Evolutionary conservation across 345 rosid species (phyloP).

Genomic region (Acer negundo): DNA sequence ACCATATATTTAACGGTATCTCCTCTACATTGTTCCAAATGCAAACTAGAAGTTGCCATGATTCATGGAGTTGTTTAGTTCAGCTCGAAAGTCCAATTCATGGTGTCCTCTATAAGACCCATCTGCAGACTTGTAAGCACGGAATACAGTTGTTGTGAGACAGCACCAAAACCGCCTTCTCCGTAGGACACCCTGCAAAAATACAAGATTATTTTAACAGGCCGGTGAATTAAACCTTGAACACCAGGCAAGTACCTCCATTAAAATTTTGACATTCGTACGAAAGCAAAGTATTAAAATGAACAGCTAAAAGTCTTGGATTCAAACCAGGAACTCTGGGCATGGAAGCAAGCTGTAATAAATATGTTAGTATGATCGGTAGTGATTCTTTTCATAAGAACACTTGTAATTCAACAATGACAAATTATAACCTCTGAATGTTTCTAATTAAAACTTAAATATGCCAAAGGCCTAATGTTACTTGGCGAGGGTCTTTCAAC

Average conservation of each 20-base stretch:
- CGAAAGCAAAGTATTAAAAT: neutral
- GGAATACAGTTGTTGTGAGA: slow-evolving; percentile 60
- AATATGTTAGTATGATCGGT: neutral
- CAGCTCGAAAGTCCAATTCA: slow-evolving; percentile 86
- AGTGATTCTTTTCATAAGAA: neutral
- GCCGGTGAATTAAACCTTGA: neutral
- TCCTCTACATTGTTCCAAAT: neutral
- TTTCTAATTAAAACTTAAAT: neutral
- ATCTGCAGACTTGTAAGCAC: slow-evolving; percentile 83
- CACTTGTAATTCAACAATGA: neutral
- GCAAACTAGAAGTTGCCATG: neutral
- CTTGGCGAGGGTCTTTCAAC: neutral
- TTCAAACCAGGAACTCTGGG: neutral
- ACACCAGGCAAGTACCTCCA: neutral
- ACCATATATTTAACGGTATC: neutral
- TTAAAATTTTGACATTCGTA: neutral
- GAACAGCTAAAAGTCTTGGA: neutral
- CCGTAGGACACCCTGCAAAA: slow-evolving; percentile 68
- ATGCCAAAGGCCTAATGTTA: neutral
- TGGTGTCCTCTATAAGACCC: slow-evolving; percentile 80
- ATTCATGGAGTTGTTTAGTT: slow-evolving; percentile 18
- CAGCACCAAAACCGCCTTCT: slow-evolving; percentile 66
- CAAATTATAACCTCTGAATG: neutral
- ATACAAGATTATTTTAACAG: neutral
- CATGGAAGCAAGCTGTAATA: neutral